These are phyloP conservation scores for Rhododendron williamsianum DNA, from an alignment of 148 eudicot genomes.

Conservation along the genomic window DNA sequence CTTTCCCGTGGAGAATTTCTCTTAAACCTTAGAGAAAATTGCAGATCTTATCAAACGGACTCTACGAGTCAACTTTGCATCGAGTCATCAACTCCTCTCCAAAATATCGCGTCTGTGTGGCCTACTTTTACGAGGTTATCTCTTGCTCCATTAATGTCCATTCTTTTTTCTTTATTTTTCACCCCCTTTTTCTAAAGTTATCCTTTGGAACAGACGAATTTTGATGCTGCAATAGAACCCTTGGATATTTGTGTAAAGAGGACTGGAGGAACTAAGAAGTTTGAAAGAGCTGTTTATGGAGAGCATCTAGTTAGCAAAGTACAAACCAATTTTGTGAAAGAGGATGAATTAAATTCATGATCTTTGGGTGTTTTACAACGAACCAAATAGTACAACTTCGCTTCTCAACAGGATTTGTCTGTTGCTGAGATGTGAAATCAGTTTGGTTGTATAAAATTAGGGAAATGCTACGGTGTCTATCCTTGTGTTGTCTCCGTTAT, in stretches of 20 bases:
- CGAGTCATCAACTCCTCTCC: constrained; percentile 68
- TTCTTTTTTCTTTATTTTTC: background rate
- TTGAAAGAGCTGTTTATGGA: constrained; percentile 75
- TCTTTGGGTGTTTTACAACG: background rate
- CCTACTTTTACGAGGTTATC: constrained; percentile 88
- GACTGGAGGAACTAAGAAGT: constrained; percentile 62
- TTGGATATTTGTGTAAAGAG: constrained; percentile 59
- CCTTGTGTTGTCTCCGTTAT: too few relatives aligned
- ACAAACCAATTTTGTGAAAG: constrained; percentile 54
- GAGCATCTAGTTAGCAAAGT: constrained; percentile 80
- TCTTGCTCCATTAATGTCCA: background rate
- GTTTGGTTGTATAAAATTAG: background rate
- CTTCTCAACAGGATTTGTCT: background rate
- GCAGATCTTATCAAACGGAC: constrained; percentile 83
- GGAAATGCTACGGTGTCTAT: too few relatives aligned
- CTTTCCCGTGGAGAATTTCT: background rate
- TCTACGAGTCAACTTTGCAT: constrained; percentile 85
- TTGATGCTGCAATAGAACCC: constrained; percentile 77
- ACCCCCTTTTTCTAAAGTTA: background rate
- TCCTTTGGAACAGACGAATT: constrained; percentile 56
- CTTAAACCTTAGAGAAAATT: background rate
- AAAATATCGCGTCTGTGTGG: constrained; percentile 69
- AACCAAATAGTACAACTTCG: background rate
- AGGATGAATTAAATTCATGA: constrained; percentile 9
- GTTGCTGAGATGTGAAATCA: background rate